Evolutionary conservation across 495 filamentous ascomycete genomes (phyloP).

Genomic region (Aspergillus indologenus): DNA sequence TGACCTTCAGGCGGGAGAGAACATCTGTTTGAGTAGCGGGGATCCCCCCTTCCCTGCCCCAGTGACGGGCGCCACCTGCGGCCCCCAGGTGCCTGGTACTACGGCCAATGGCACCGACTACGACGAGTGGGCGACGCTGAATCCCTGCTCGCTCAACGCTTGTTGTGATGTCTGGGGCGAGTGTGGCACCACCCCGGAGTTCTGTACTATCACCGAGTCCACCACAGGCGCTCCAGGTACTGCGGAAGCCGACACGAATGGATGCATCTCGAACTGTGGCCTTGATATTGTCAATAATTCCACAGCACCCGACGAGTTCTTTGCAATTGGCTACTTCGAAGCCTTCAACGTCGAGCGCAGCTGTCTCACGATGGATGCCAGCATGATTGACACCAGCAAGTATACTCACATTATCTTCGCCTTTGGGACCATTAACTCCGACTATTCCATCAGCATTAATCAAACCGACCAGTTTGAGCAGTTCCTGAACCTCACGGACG

Average conservation of each 20-base stretch:
- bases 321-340: constrained; percentile 20
- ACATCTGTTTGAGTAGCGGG: constrained; percentile 38
- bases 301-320: constrained; percentile 5
- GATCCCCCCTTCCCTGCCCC: constrained; percentile 40
- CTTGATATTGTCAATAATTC: constrained; percentile 29
- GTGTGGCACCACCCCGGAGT: constrained; percentile 32
- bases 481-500: constrained; percentile 17
- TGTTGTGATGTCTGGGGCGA: constrained; percentile 43
- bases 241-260: constrained; percentile 26
- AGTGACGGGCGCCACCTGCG: constrained; percentile 38
- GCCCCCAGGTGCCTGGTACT: constrained; percentile 41
- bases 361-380: constrained; percentile 21
- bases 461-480: constrained; percentile 20
- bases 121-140: constrained; percentile 4
- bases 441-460: neutral
- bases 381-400: constrained; percentile 16
- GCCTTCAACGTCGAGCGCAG: constrained; percentile 13
- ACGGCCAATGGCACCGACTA: too few relatives aligned
- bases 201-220: constrained; percentile 41
- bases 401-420: constrained; percentile 47
- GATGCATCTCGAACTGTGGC: constrained; percentile 51
- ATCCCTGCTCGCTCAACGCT: constrained; percentile 16
- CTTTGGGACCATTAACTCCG: constrained; percentile 27
- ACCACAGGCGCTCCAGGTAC: constrained; percentile 38
- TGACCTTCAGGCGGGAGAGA: constrained; percentile 27